Conservation (phyloP, 768 basidiomycete genomes). For the Cystofilobasidium ferigula region DNA sequence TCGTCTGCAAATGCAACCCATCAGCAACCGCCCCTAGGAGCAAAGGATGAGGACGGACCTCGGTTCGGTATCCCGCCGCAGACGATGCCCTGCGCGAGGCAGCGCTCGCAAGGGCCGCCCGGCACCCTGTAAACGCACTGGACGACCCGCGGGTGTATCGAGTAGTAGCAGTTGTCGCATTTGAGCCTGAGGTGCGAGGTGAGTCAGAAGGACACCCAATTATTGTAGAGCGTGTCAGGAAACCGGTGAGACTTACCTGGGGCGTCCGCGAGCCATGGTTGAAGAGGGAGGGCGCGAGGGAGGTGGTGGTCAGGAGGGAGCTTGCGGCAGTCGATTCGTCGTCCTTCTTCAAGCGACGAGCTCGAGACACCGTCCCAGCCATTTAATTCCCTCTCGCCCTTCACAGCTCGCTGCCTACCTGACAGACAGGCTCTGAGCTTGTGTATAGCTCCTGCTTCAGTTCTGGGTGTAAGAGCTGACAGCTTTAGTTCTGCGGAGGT, state of each 20-base stretch:
- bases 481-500: no score
- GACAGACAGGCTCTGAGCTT: no score
- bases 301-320: background rate
- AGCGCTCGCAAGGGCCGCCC: background rate
- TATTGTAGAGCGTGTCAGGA: background rate
- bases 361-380: no score
- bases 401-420: no score
- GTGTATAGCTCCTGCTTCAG: no score
- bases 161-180: background rate
- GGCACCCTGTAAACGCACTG: background rate
- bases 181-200: background rate
- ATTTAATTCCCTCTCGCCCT: no score
- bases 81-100: background rate
- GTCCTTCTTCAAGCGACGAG: no score
- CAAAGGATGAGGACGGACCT: background rate
- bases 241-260: background rate
- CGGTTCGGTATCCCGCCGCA: background rate
- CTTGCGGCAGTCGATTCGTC: no score
- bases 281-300: background rate
- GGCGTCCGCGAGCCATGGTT: background rate
- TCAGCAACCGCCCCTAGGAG: no score
- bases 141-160: background rate
- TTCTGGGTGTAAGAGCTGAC: no score
- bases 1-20: no score
- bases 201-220: background rate